These are phyloP conservation scores for Sequoia sempervirens DNA, from an alignment of 75 land plant species.

Conservation along the genomic window DNA sequence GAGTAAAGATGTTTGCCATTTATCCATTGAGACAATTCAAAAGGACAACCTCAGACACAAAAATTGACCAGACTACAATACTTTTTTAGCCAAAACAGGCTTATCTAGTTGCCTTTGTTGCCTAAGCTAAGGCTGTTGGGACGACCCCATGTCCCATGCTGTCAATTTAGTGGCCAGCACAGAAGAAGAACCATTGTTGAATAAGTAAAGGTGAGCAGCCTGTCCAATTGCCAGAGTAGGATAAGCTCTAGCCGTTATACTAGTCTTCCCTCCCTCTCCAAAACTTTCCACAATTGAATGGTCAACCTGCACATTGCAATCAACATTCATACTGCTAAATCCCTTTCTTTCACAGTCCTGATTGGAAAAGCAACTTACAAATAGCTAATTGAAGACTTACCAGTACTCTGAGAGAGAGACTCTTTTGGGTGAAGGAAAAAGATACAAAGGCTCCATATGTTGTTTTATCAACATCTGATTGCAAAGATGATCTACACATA, in stretches of 20 bases:
- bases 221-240: constrained; percentile 30
- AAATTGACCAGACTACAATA: too few relatives aligned
- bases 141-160: constrained; percentile 51
- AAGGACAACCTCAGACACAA: too few relatives aligned
- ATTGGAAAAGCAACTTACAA: neutral
- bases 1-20: too few relatives aligned
- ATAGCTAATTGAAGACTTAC: neutral
- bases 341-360: neutral
- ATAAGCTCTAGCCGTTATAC: constrained; percentile 60
- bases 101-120: too few relatives aligned
- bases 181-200: constrained; percentile 45
- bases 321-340: neutral
- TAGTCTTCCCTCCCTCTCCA: constrained; percentile 49
- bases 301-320: constrained; percentile 40
- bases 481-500: constrained; percentile 53
- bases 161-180: constrained; percentile 22
- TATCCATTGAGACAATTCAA: too few relatives aligned
- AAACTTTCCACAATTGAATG: constrained; percentile 68
- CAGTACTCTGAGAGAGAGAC: neutral
- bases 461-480: constrained; percentile 10
- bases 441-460: constrained; percentile 65
- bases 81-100: too few relatives aligned
- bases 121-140: neutral
- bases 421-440: constrained; percentile 8
- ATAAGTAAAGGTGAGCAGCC: constrained; percentile 35